A percentile compares a stretch with the other conserved stretches of the same genome.
Conservation (phyloP, 805 yeast genomes). For the Starmerella kuoi region DNA sequence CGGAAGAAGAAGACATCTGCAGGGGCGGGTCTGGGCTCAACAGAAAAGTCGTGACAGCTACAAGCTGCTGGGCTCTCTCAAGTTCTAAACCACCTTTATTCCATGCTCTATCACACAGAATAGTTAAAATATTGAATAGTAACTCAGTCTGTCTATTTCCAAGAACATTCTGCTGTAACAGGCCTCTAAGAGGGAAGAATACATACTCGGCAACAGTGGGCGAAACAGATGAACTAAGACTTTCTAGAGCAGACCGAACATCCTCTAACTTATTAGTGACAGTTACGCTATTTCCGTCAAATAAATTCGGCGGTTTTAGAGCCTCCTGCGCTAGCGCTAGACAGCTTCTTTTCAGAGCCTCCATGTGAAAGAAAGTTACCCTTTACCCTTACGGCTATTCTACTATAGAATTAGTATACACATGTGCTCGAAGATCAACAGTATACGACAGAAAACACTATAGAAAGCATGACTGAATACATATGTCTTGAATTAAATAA, state of each 20-base stretch:
- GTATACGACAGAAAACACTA: no score
- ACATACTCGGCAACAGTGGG: conserved; percentile 43
- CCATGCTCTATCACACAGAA: conserved; percentile 30
- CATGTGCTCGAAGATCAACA: no score
- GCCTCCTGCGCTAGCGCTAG: conserved; percentile 19
- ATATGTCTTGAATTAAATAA: no score
- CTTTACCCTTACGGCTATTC: background rate
- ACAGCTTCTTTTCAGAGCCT: conserved; percentile 13
- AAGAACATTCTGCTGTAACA: conserved; percentile 38
- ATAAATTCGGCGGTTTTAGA: conserved; percentile 12
- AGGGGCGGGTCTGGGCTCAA: conserved; percentile 18
- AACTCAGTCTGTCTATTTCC: conserved; percentile 38
- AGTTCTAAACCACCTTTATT: conserved; percentile 9
- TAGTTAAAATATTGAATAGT: conserved; percentile 35
- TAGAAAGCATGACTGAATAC: no score
- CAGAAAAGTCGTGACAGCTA: conserved; percentile 23
- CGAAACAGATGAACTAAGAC: background rate
- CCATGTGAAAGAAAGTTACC: conserved; percentile 6
- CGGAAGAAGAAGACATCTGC: background rate
- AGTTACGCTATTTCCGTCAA: conserved; percentile 4
- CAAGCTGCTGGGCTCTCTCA: conserved; percentile 22
- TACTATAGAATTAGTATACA: no score
- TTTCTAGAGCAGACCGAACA: background rate
- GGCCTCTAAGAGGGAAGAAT: conserved; percentile 46
- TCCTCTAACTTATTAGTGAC: conserved; percentile 3